These are phyloP conservation scores for Acacia crassicarpa DNA, from an alignment of 306 rosid genomes.

Conservation along the genomic window DNA sequence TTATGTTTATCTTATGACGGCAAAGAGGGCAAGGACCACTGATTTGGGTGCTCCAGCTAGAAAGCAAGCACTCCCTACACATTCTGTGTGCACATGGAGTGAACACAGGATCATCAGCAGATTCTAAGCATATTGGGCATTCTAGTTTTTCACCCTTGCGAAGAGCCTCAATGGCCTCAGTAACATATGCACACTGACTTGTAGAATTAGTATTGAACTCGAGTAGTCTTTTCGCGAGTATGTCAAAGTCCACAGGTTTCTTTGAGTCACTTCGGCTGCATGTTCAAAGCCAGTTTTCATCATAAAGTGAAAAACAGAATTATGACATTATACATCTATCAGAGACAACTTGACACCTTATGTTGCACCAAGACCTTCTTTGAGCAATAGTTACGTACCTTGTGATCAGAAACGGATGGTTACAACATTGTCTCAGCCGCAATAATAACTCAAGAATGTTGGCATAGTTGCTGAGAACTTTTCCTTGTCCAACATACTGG, in stretches of 20 bases:
- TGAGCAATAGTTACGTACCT: constrained; percentile 41
- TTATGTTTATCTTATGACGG: constrained; percentile 49
- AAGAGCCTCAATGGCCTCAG: constrained; percentile 64
- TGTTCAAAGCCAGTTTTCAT: background rate
- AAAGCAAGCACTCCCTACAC: constrained; percentile 81
- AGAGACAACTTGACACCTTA: background rate
- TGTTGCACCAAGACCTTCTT: background rate
- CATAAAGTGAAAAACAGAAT: background rate
- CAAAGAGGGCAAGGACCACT: constrained; percentile 75
- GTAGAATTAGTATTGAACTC: constrained; percentile 28
- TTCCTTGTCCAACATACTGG: constrained; percentile 79
- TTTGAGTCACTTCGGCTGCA: background rate
- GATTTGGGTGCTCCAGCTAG: constrained; percentile 62
- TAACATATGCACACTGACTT: constrained; percentile 50
- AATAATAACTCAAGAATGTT: constrained; percentile 80
- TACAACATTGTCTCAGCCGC: constrained; percentile 88
- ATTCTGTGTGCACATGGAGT: constrained; percentile 89
- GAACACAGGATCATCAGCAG: constrained; percentile 85
- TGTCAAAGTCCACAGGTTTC: constrained; percentile 29
- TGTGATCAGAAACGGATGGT: constrained; percentile 83
- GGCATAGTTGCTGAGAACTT: constrained; percentile 76
- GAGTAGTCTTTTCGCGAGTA: constrained; percentile 34
- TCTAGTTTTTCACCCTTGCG: constrained; percentile 59
- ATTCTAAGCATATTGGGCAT: constrained; percentile 86
- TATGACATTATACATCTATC: background rate